Base-by-base conservation (phyloP, 2,329 filamentous ascomycete genomes). In the Xylariomycetidae sp. region DNA sequence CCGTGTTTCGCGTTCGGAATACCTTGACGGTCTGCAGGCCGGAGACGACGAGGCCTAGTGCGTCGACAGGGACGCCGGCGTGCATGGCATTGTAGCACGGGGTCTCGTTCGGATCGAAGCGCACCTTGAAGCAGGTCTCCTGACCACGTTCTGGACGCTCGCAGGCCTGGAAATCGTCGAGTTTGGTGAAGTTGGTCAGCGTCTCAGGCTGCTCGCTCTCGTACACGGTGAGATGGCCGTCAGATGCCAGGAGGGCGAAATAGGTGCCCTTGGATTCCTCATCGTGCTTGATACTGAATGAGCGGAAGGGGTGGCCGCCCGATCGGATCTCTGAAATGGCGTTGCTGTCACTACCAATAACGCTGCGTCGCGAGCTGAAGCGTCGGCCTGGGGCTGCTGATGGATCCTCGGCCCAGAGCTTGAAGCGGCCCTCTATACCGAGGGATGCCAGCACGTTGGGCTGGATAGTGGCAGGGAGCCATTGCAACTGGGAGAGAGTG, bases 331-430 rank as follows among this genome's bases (percentile, higher is more conserved):
- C 74, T 31, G 73, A 77, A 9, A 72, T 70, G 3, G 72, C 67
- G 27, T 67, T 72, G 28, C 68, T 49, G 27, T 44, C 49, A n/a
- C n/a, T n/a, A n/a, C n/a, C n/a, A n/a, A n/a, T n/a, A n/a, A n/a
- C n/a, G 14, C 47, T 49, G n/a, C 47, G 40, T 14, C 69, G 85
- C 66, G 63, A 72, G 55, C 82, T 86, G 69, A 96, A 97, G 32
- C 89, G 82, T 19, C 85, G 79, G 19, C 88, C 88, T 1, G 82
- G 80, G 2, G 85, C 73, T 30, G 92, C 84, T 2, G 82, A 84
- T 12, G 85, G 80, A 61, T 96, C 88, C 64, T 96, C 90, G 40
- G 85, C 82, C 90, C 90, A 97, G 45, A 97, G 72, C 57, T 88
- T 87, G 67, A 94, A 88, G 58, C 82, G 82, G 52, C 90, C 87